phyloP scores from a whole-genome alignment of 305 asterid genomes.

The Solanum hybrid region DNA sequence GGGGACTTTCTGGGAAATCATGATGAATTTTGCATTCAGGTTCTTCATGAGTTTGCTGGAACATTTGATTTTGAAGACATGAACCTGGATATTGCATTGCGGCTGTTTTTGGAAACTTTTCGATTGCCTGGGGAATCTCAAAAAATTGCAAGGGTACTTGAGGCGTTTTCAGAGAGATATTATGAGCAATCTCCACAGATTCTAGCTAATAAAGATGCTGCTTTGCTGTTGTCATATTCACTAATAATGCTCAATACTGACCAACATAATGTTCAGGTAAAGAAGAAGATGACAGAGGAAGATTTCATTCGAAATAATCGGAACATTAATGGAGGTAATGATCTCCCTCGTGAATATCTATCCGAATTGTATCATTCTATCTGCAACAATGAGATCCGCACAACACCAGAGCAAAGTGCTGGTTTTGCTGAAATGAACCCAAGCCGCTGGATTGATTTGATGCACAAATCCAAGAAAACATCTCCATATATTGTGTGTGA shows the following conservation, averaged over 20 bases:
- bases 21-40: constrained; percentile 16
- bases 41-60: constrained; percentile 13
- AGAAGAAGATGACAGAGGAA: constrained; percentile 13
- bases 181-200: constrained; percentile 17
- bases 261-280: constrained; percentile 16
- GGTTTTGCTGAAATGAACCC: constrained; percentile 15
- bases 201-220: constrained; percentile 13
- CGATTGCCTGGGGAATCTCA: constrained; percentile 15
- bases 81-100: constrained; percentile 13
- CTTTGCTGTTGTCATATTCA: constrained; percentile 11
- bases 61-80: constrained; percentile 12
- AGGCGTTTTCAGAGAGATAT: constrained; percentile 16
- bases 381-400: constrained; percentile 14
- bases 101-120: constrained; percentile 12
- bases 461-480: constrained; percentile 11
- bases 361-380: constrained; percentile 10
- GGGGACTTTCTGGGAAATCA: constrained; percentile 14
- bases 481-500: constrained; percentile 10
- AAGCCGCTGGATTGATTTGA: constrained; percentile 16
- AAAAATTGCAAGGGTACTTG: constrained; percentile 14
- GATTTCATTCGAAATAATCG: constrained; percentile 12
- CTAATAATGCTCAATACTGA: constrained; percentile 15
- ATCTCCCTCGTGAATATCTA: constrained; percentile 13
- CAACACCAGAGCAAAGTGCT: constrained; percentile 15
- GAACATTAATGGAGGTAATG: constrained; percentile 16